Evolutionary conservation across 371 early-diverging fungal species (phyloP).

Genomic region (Mucor mucedo): DNA sequence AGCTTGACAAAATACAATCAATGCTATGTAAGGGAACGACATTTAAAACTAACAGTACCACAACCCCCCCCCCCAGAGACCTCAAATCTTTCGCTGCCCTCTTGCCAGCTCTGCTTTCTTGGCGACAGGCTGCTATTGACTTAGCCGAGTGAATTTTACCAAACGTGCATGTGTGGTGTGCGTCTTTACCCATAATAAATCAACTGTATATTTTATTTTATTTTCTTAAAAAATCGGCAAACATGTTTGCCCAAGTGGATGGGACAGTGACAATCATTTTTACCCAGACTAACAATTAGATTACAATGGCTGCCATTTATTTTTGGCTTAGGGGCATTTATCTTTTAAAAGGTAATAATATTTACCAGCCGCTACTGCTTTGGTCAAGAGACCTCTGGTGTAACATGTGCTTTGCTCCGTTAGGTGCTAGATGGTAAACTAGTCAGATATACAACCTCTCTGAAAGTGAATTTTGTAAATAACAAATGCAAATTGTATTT

Average conservation of each 20-base stretch:
- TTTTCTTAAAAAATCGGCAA: too few species aligned
- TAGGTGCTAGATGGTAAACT: neutral
- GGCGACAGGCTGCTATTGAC: neutral
- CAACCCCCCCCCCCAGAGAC: neutral
- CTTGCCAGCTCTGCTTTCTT: neutral
- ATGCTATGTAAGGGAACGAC: neutral
- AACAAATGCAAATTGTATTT: too few species aligned
- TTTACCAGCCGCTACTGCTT: conserved; percentile 8
- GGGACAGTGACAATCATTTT: conserved; percentile 6
- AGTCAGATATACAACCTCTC: neutral
- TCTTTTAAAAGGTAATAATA: too few species aligned
- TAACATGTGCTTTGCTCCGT: too few species aligned
- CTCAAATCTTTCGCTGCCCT: conserved; percentile 1
- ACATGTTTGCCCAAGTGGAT: neutral
- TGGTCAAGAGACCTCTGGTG: too few species aligned
- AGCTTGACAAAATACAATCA: neutral
- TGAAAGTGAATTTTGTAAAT: neutral
- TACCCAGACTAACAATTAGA: conserved; percentile 16
- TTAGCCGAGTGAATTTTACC: neutral
- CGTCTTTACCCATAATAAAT: neutral
- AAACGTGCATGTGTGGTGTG: neutral
- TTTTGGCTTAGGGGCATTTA: conserved; percentile 19
- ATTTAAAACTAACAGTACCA: neutral
- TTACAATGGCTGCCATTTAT: conserved; percentile 13
- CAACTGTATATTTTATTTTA: neutral